phyloP scores from a whole-genome alignment of 1,284 basidiomycete species.

The Marasmius tenuissimus region DNA sequence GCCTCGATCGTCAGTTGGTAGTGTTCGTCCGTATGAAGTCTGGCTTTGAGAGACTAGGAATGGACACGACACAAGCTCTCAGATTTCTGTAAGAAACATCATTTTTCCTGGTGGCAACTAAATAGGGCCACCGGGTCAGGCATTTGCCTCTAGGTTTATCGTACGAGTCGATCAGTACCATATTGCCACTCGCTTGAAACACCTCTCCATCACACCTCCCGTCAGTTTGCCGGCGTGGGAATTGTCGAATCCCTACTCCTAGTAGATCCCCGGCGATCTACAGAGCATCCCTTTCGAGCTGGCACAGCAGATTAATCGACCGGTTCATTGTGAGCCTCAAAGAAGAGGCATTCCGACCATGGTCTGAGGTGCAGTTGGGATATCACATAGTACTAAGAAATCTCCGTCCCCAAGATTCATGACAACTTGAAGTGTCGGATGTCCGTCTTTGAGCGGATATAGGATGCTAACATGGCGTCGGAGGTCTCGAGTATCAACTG shows the following conservation, averaged over 20 bases:
- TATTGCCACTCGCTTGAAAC: not conserved
- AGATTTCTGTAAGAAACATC: constrained; percentile 16
- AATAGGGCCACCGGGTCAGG: constrained; percentile 52
- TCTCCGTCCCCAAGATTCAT: constrained; percentile 51
- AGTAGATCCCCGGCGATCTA: constrained; percentile 40
- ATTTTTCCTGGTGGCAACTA: not conserved
- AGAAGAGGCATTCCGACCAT: too few species aligned
- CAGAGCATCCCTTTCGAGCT: constrained; percentile 46
- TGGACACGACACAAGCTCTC: constrained; percentile 17
- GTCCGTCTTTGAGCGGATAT: constrained; percentile 43
- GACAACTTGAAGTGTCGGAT: constrained; percentile 57
- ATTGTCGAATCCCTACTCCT: constrained; percentile 51
- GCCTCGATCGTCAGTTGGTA: too few species aligned
- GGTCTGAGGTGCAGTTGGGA: not conserved
- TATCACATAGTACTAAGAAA: constrained; percentile 45
- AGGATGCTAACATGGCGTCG: constrained; percentile 40
- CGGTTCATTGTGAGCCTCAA: constrained; percentile 29
- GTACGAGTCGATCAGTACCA: not conserved
- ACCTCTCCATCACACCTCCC: too few species aligned
- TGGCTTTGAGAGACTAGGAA: too few species aligned
- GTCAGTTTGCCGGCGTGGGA: constrained; percentile 58
- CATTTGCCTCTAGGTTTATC: constrained; percentile 17
- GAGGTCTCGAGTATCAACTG: constrained; percentile 38
- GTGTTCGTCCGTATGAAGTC: too few species aligned
- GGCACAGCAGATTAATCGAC: constrained; percentile 54